These are phyloP conservation scores for Ogataea kodamae DNA, from an alignment of 805 yeast genomes.

Conservation along the genomic window DNA sequence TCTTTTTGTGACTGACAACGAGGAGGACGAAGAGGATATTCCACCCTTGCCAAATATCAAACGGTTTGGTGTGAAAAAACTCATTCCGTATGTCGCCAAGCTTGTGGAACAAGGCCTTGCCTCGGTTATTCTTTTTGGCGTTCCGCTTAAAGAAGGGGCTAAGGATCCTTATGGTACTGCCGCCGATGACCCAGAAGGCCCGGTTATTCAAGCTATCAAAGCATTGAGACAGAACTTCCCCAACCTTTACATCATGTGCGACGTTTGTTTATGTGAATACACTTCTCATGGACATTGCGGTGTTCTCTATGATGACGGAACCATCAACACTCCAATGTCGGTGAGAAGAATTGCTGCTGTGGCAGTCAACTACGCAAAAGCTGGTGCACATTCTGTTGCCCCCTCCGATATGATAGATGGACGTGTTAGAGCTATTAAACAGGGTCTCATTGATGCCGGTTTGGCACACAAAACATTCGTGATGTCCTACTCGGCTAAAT, in stretches of 20 bases:
- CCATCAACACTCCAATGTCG: slow-evolving; percentile 68
- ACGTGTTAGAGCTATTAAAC: slow-evolving; percentile 81
- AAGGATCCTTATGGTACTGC: slow-evolving; percentile 83
- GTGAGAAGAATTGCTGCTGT: slow-evolving; percentile 88
- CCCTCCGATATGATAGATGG: slow-evolving; percentile 99
- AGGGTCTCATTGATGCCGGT: slow-evolving; percentile 73
- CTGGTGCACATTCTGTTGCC: slow-evolving; percentile 94
- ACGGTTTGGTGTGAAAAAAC: slow-evolving; percentile 77
- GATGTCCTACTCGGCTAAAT: slow-evolving; percentile 93
- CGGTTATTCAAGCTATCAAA: slow-evolving; percentile 80
- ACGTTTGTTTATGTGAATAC: slow-evolving; percentile 95
- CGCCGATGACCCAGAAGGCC: slow-evolving; percentile 96
- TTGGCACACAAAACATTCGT: slow-evolving; percentile 85
- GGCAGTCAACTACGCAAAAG: slow-evolving; percentile 90
- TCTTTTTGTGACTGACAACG: slow-evolving; percentile 73
- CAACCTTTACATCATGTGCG: slow-evolving; percentile 81
- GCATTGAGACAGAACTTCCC: slow-evolving; percentile 67
- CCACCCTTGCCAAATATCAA: slow-evolving; percentile 84
- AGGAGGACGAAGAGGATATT: slow-evolving; percentile 74
- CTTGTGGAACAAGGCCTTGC: slow-evolving; percentile 78
- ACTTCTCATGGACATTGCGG: slow-evolving; percentile 99
- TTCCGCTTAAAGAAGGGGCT: slow-evolving; percentile 67
- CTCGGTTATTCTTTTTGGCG: slow-evolving; percentile 90
- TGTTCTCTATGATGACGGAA: slow-evolving; percentile 78
- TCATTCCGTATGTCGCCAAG: slow-evolving; percentile 65